Percentiles rank a stretch among this genome's conserved stretches.
These are phyloP conservation scores for Phytopythium litorale DNA, from an alignment of 352 stramenopile species.

Conservation along the genomic window DNA sequence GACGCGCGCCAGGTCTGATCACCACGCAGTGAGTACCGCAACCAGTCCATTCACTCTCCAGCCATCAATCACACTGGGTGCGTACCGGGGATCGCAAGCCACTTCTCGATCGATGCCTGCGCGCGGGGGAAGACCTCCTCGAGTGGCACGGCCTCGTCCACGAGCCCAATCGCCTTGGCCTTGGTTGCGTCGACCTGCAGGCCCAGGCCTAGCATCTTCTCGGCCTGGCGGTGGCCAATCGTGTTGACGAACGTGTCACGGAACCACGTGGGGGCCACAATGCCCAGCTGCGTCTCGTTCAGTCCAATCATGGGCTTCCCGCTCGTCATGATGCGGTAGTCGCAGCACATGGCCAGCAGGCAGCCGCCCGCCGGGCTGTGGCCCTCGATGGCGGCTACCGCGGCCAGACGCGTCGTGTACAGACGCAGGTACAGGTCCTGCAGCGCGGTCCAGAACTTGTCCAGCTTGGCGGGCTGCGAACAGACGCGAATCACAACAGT, in stretches of 20 bases:
- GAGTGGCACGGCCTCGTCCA: slow-evolving; percentile 71
- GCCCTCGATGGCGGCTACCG: slow-evolving; percentile 89
- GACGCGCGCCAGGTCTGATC: slow-evolving; percentile 55
- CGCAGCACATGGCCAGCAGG: slow-evolving; percentile 92
- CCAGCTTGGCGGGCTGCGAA: slow-evolving; percentile 44
- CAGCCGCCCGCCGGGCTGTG: slow-evolving; percentile 92
- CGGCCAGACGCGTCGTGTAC: slow-evolving; percentile 88
- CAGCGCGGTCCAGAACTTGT: slow-evolving; percentile 90
- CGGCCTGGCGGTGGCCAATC: slow-evolving; percentile 75
- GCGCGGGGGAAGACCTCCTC: slow-evolving; percentile 75
- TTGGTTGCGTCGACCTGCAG: slow-evolving; percentile 76
- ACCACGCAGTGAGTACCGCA: background rate
- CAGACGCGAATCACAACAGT: background rate
- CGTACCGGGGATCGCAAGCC: slow-evolving; percentile 77
- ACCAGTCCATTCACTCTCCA: background rate
- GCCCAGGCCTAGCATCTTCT: slow-evolving; percentile 83
- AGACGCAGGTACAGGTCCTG: slow-evolving; percentile 92
- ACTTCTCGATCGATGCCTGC: slow-evolving; percentile 62
- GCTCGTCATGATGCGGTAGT: slow-evolving; percentile 93
- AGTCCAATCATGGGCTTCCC: slow-evolving; percentile 90
- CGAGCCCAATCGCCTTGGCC: slow-evolving; percentile 66
- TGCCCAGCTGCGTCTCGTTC: slow-evolving; percentile 94
- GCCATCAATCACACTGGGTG: background rate
- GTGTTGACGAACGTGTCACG: slow-evolving; percentile 82
- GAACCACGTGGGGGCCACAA: slow-evolving; percentile 84